Evolutionary conservation across 1,139 yeast genomes (phyloP).

Genomic region (Kluyveromyces sp.): DNA sequence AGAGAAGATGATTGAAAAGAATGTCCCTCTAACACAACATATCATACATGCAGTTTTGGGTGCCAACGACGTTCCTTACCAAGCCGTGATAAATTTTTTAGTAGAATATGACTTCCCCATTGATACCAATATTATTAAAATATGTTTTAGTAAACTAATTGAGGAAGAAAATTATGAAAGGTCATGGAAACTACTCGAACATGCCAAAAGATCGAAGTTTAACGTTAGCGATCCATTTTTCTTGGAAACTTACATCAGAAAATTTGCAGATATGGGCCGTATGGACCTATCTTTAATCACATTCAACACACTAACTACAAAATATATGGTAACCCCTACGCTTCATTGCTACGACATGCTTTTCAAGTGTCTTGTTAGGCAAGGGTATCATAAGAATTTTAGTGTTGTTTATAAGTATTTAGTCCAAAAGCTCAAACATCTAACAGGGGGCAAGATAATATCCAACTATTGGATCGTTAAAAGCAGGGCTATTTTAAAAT

Average conservation of each 20-base stretch:
- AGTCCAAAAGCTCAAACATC: conserved; percentile 6
- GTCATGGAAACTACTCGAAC: conserved; percentile 24
- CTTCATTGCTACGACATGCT: conserved; percentile 27
- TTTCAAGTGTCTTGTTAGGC: conserved; percentile 29
- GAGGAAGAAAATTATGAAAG: conserved; percentile 21
- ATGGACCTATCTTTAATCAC: conserved; percentile 29
- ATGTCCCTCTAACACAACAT: conserved; percentile 21
- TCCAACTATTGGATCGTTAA: conserved; percentile 22
- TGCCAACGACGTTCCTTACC: conserved; percentile 11
- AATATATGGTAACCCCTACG: conserved; percentile 24
- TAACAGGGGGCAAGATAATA: conserved; percentile 5
- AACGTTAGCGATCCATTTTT: conserved; percentile 16
- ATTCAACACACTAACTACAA: conserved; percentile 24
- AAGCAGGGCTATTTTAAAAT: conserved; percentile 16
- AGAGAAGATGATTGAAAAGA: conserved; percentile 22
- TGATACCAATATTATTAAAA: conserved; percentile 18
- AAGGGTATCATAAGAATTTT: conserved; percentile 28
- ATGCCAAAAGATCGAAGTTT: conserved; percentile 11
- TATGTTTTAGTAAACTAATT: conserved; percentile 22
- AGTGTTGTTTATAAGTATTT: conserved; percentile 16
- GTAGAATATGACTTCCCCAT: conserved; percentile 21
- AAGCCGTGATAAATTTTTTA: conserved; percentile 15
- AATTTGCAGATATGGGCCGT: conserved; percentile 28
- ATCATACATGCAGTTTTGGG: conserved; percentile 17
- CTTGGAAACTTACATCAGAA: conserved; percentile 26